Evolutionary conservation across 2,329 filamentous ascomycete genomes (phyloP).

Genomic region (Cercospora janseana): DNA sequence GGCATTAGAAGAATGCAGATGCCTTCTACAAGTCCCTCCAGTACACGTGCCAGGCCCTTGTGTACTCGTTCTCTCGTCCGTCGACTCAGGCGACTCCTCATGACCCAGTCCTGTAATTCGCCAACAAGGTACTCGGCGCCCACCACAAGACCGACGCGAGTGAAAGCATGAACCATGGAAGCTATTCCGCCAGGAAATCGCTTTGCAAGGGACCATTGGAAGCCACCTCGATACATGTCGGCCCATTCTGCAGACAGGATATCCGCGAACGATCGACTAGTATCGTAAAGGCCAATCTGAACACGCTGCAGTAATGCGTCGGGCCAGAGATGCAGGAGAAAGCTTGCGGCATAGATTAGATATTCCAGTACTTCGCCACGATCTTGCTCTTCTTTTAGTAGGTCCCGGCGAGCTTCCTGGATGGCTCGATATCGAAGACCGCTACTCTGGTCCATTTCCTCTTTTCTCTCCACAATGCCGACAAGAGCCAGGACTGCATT

Average conservation of each 20-base stretch:
- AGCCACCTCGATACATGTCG: constrained; percentile 14
- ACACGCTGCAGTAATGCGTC: constrained; percentile 26
- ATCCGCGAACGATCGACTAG: constrained; percentile 20
- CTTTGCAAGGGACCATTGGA: constrained; percentile 17
- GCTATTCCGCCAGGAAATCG: constrained; percentile 24
- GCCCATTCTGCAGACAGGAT: constrained; percentile 23
- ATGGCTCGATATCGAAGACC: constrained; percentile 12
- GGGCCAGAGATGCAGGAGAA: constrained; percentile 27
- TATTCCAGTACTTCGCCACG: constrained; percentile 28
- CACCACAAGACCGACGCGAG: constrained; percentile 22
- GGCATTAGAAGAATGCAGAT: constrained; percentile 31
- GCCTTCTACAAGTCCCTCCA: constrained; percentile 20
- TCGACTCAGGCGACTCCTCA: constrained; percentile 13
- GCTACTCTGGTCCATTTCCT: constrained; percentile 19
- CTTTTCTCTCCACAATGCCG: constrained; percentile 46
- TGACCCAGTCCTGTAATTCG: constrained; percentile 20
- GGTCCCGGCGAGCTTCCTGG: constrained; percentile 17
- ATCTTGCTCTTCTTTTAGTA: constrained; percentile 29
- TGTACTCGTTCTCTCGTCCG: constrained; percentile 19
- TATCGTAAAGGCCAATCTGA: constrained; percentile 30
- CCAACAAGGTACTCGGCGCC: constrained; percentile 24
- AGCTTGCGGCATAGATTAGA: constrained; percentile 12
- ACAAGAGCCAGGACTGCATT: constrained; percentile 50
- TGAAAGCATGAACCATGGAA: constrained; percentile 18
- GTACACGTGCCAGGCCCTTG: constrained; percentile 14